These are phyloP conservation scores for Cantharellus cinnabarinus DNA, from an alignment of 768 basidiomycete genomes.

Conservation along the genomic window DNA sequence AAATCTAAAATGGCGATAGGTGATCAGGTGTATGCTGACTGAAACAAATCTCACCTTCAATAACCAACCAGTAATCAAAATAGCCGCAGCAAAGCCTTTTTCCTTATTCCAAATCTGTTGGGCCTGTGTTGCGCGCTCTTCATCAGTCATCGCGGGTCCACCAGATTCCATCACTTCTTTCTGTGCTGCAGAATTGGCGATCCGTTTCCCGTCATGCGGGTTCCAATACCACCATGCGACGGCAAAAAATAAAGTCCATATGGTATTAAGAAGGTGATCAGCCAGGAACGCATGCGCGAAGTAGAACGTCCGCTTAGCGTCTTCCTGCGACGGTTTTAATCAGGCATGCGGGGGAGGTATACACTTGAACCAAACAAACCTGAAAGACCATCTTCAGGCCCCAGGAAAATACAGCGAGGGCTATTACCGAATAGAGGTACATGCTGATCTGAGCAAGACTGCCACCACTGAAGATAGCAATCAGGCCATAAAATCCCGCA, in stretches of 20 bases:
- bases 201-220: conserved; percentile 73
- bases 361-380: too few relatives aligned
- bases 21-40: conserved; percentile 1
- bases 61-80: conserved; percentile 71
- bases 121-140: conserved; percentile 51
- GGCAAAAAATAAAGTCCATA: conserved; percentile 85
- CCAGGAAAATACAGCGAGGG: conserved; percentile 66
- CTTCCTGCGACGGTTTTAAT: conserved; percentile 39
- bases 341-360: too few relatives aligned
- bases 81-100: conserved; percentile 55
- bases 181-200: conserved; percentile 74
- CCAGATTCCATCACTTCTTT: conserved; percentile 47
- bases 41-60: conserved; percentile 40
- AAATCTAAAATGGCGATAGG: conserved; percentile 34
- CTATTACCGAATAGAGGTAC: conserved; percentile 80
- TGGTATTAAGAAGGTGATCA: conserved; percentile 76
- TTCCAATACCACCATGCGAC: conserved; percentile 80
- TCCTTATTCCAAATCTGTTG: conserved; percentile 76
- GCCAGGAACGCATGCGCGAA: conserved; percentile 84
- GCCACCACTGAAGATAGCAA: conserved; percentile 66
- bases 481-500: conserved; percentile 88
- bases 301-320: conserved; percentile 61
- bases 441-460: conserved; percentile 80
- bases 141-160: conserved; percentile 32
- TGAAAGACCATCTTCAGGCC: conserved; percentile 54